Base-by-base conservation (phyloP, 2,329 filamentous ascomycete species). In the Pseudonectria buxi region DNA sequence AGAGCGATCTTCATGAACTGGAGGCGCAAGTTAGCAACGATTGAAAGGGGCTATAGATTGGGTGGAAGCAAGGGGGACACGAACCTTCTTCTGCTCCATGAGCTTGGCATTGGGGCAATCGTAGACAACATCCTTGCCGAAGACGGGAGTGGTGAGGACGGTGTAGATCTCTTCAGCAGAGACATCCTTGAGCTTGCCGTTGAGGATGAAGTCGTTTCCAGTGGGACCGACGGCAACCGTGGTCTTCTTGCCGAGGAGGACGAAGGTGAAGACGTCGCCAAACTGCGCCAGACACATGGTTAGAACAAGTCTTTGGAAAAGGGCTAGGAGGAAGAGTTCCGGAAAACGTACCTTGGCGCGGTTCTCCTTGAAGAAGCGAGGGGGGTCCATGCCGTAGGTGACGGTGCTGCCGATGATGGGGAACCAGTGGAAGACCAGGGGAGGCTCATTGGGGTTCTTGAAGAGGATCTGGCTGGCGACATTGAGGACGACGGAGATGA, bases 21-120 rank as follows among this genome's bases (percentile, higher is more conserved):
- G 13, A 30, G 6, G 10, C 26, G 16, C 14, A 12, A n/a, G 28
- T 57, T 33, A 55, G 46, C 26, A 44, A 33, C 7, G 10, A 10
- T n/a, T 13, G 22, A n/a, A 12, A 16, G 9, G 11, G n/a, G n/a
- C n/a, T n/a, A n/a, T n/a, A n/a, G n/a, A 28, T 12, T 28, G 14
- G 9, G 11, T 7, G 13, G 22, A 33, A 13, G 25, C 14, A 12
- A 13, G 13, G 9, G 22, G 6, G 7, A 18, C 3, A 40, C 64
- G 44, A 59, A 88, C 85, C 78, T 90, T 92, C 71, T 94, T 94
- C 71, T 94, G 87, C 67, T 94, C 87, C 87, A 94, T 94, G 56
- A 94, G 75, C 65, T 94, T 94, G 39, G 86, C 72, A 59, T 94
- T 94, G 28, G 86, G 86, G 64, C 86, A 92, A 59, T 94, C 87